A percentile compares a stretch with the other conserved stretches of the same genome.
phyloP scores from a whole-genome alignment of 176 grass and related monocot genomes.

The Ampelocalamus luodianensis region DNA sequence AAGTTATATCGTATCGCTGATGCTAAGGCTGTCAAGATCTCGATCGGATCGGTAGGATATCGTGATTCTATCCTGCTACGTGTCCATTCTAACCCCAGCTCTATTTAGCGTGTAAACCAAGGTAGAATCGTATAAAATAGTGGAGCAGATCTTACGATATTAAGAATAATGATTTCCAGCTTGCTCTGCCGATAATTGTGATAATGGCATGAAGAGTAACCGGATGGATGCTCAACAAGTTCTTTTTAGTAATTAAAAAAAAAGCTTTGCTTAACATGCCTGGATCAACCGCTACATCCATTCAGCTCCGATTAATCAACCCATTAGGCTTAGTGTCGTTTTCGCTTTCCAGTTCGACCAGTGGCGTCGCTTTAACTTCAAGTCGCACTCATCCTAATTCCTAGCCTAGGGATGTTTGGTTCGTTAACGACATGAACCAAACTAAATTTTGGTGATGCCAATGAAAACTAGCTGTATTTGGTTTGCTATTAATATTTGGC shows the following conservation, averaged over 20 bases:
- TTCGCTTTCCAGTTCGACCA: neutral
- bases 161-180: neutral
- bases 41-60: no score
- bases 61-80: no score
- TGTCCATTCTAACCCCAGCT: neutral
- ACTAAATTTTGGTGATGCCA: no score
- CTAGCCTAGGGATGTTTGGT: neutral
- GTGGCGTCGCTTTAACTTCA: conserved; percentile 41
- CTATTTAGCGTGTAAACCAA: neutral
- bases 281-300: neutral
- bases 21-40: neutral
- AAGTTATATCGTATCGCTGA: no score
- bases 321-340: neutral
- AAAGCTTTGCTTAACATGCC: neutral
- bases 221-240: neutral
- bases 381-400: conserved; percentile 6
- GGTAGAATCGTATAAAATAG: neutral
- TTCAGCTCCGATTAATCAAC: neutral
- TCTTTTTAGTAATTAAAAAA: neutral
- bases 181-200: no score
- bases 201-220: no score
- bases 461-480: no score
- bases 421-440: no score
- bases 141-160: neutral
- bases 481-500: no score